These are phyloP conservation scores for Phialophora tarda DNA, from an alignment of 2,329 filamentous ascomycete species.

Conservation along the genomic window DNA sequence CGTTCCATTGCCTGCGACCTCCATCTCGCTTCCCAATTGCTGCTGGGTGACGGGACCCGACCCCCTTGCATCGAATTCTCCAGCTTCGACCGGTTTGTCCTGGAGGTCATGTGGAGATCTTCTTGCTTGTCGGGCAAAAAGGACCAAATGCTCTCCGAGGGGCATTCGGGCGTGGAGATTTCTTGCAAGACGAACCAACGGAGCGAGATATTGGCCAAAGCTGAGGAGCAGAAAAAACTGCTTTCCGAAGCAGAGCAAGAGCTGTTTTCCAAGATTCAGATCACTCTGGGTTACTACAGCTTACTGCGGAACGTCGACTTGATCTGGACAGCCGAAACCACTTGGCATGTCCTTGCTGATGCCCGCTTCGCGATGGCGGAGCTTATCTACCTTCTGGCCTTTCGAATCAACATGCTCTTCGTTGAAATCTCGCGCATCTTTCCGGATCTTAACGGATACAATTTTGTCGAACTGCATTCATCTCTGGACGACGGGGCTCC, in stretches of 20 bases:
- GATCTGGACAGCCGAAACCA: constrained; percentile 4
- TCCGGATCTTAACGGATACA: not conserved
- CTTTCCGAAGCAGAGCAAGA: not conserved
- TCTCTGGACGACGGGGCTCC: not conserved
- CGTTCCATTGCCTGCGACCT: not conserved
- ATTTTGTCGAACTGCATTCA: not conserved
- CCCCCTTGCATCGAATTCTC: not conserved
- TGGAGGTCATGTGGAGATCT: constrained; percentile 1
- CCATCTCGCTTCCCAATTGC: not conserved
- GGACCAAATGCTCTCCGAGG: not conserved
- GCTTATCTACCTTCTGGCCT: not conserved
- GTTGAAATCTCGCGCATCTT: not conserved
- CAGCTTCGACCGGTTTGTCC: not conserved
- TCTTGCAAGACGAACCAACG: not conserved
- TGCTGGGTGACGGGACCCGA: not conserved
- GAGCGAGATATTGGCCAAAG: not conserved
- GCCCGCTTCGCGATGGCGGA: not conserved
- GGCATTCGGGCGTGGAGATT: not conserved
- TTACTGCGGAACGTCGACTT: constrained; percentile 3
- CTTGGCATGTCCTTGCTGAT: not conserved
- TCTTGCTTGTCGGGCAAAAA: not conserved
- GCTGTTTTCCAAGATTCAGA: not conserved
- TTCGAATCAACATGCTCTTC: not conserved
- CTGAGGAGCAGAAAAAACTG: not conserved
- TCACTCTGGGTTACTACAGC: constrained; percentile 3